Conservation (phyloP, 2,329 filamentous ascomycete species). For the Diaporthe humulicola region DNA sequence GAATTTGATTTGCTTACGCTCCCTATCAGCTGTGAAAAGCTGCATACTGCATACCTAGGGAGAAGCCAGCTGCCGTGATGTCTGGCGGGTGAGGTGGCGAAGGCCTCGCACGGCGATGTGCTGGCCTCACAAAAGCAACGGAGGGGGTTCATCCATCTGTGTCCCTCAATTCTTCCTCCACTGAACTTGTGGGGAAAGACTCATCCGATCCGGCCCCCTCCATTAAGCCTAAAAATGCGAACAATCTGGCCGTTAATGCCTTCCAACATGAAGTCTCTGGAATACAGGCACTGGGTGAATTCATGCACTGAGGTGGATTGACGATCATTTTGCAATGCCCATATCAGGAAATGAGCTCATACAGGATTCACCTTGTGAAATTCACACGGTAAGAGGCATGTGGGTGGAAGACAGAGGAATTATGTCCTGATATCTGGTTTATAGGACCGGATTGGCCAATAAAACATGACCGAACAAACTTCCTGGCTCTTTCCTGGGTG, state of each 20-base stretch:
- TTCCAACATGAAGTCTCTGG: background rate
- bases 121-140: background rate
- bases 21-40: background rate
- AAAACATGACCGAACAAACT: no score
- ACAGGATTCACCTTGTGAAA: background rate
- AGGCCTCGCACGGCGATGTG: no score
- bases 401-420: background rate
- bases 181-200: background rate
- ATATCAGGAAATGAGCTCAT: background rate
- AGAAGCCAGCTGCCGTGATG: background rate
- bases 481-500: background rate
- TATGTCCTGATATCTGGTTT: background rate
- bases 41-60: no score
- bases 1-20: no score
- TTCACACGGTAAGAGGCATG: background rate
- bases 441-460: background rate
- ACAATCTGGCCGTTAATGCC: conserved; percentile 9
- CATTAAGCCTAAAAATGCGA: conserved; percentile 22
- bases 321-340: background rate
- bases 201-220: background rate
- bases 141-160: background rate
- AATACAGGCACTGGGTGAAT: background rate
- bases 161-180: background rate
- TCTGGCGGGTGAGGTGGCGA: no score
- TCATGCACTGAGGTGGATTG: background rate